phyloP scores from a whole-genome alignment of 495 filamentous ascomycete genomes.

The Mytilinidion resinicola region DNA sequence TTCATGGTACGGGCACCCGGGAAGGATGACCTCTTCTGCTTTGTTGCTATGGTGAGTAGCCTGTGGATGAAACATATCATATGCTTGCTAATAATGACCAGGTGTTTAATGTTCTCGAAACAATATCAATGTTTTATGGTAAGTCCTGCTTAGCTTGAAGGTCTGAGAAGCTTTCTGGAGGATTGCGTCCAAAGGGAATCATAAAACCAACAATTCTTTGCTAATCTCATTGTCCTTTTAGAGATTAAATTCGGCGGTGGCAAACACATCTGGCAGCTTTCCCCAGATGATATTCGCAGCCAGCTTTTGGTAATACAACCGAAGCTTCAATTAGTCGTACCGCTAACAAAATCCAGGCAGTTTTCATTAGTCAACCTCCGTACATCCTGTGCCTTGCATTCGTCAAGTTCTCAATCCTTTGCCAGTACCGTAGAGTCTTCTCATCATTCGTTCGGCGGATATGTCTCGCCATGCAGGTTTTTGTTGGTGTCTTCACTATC shows the following conservation, averaged over 20 bases:
- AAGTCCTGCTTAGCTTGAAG: too few relatives aligned
- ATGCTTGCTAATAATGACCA: background rate
- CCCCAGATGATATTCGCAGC: background rate
- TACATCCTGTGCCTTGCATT: background rate
- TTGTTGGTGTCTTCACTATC: background rate
- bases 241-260: background rate
- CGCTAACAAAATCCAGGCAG: background rate
- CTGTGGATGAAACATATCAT: background rate
- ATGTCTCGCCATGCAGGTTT: background rate
- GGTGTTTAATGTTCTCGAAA: background rate
- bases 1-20: background rate
- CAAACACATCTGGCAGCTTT: background rate
- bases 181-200: too few relatives aligned
- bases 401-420: background rate
- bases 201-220: too few relatives aligned
- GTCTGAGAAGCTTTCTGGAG: too few relatives aligned
- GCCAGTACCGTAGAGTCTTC: background rate
- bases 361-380: background rate
- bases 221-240: too few relatives aligned
- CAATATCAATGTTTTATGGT: background rate
- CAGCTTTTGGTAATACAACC: background rate
- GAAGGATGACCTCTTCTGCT: slow-evolving; percentile 1
- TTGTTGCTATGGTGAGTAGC: background rate
- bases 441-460: background rate
- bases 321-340: background rate